These are phyloP conservation scores for Davidsoniella eucalypti DNA, from an alignment of 2,329 filamentous ascomycete species.

Conservation along the genomic window DNA sequence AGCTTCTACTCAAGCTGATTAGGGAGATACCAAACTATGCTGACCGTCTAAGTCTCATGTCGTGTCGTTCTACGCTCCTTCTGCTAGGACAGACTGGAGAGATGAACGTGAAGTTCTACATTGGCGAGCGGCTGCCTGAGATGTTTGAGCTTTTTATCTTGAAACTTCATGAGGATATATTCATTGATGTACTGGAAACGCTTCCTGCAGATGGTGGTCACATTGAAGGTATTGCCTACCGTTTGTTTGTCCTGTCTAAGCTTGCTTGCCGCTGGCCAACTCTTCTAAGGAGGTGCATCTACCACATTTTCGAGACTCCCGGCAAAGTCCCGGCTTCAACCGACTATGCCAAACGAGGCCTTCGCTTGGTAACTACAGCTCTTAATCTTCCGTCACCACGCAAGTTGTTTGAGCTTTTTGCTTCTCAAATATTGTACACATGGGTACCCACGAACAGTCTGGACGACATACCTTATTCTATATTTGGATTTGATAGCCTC, in stretches of 20 bases:
- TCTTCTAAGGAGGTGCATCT: conserved; percentile 70
- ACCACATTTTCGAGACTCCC: conserved; percentile 85
- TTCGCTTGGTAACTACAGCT: conserved; percentile 46
- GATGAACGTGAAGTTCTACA: conserved; percentile 57
- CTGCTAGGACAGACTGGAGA: conserved; percentile 49
- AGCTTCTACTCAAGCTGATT: conserved; percentile 54
- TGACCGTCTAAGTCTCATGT: conserved; percentile 37
- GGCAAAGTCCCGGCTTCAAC: conserved; percentile 50
- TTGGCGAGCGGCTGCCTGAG: conserved; percentile 50
- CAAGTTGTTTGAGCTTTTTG: conserved; percentile 67
- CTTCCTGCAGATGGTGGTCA: conserved; percentile 59
- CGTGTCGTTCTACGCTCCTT: conserved; percentile 55
- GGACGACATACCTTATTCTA: conserved; percentile 61
- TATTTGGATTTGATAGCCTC: conserved; percentile 64
- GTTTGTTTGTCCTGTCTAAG: conserved; percentile 58
- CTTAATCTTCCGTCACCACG: conserved; percentile 49
- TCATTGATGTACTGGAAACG: conserved; percentile 65
- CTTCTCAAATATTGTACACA: conserved; percentile 76
- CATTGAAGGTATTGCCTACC: conserved; percentile 69
- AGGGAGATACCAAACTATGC: conserved; percentile 52
- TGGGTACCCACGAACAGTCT: conserved; percentile 60
- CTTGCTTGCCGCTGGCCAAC: conserved; percentile 76
- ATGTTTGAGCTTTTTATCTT: conserved; percentile 75
- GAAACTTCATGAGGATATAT: conserved; percentile 65
- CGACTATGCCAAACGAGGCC: conserved; percentile 56